Evolutionary conservation across 1,284 basidiomycete genomes (phyloP), one percentile per base, ranked within the genome.

Genomic region (Inonotus hispidus): DNA sequence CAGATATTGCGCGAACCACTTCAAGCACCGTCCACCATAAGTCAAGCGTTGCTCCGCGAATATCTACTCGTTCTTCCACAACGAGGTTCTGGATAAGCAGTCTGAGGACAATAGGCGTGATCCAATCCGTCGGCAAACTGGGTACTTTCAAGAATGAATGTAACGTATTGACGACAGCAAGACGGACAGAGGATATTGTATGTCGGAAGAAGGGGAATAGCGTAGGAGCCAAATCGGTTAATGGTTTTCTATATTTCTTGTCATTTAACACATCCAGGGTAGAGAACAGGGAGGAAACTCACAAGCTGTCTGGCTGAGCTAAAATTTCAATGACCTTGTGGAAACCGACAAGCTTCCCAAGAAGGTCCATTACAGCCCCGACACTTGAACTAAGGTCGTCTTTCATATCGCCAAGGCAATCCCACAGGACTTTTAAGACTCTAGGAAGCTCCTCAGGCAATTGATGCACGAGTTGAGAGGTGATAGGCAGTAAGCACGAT

Each of bases 121-220:
- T 83, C 97, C 97, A 99, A 62, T 88, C 86, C 65, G 83, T 82
- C 2, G 90, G 82, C 37, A 98, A 81, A 0, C 87, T 82, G 3
- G 84, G 75, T 1, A 93, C 88, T 14, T 80, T 79, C 78, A 98
- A 87, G 73, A 99, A 95, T 3, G 91, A 90, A 55, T 87, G 82
- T 4, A 99, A 77, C 0, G 95, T 95, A 64, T 93, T 89, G 60
- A 96, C 91, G 5, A 99, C 95, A 4, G 97, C 90, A 8, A 96
- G 80, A 19, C 97, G 93, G 57, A 99, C 97, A 65, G 89, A 90
- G 0, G 92, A 77, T 69, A 99, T 99, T 0, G 96, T 97, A 74
- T 99, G 97, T 11, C 97, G 90, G 78, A 99, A 96, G 80, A 97
- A 99, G 2, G 95, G 93, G 74, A 94, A 99, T 16, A 98, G 78